A percentile compares a stretch with the other conserved stretches of the same genome.
These are phyloP conservation scores for Pseudogymnoascus sp. DNA, from an alignment of 2,329 filamentous ascomycete genomes.

Conservation along the genomic window DNA sequence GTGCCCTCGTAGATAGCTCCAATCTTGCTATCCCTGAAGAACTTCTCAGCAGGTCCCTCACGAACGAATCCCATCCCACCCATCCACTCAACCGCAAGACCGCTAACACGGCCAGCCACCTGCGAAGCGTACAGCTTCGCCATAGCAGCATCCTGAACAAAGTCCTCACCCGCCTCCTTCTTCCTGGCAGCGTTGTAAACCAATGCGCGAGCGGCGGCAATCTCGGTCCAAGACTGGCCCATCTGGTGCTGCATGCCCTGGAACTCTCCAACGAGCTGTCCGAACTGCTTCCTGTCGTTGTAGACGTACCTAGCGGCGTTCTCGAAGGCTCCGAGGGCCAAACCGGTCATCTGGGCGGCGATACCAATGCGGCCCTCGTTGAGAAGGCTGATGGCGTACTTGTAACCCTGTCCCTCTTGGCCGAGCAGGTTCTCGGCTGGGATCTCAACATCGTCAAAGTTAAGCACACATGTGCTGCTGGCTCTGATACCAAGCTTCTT, in stretches of 20 bases:
- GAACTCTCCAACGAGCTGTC: slow-evolving; percentile 87
- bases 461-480: slow-evolving; percentile 93
- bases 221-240: slow-evolving; percentile 91
- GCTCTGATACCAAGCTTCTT: slow-evolving; percentile 98
- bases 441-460: slow-evolving; percentile 92
- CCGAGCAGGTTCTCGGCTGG: slow-evolving; percentile 85
- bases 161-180: slow-evolving; percentile 96
- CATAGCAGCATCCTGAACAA: slow-evolving; percentile 95
- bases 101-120: slow-evolving; percentile 79
- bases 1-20: slow-evolving; percentile 95
- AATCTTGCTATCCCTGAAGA: slow-evolving; percentile 96
- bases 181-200: slow-evolving; percentile 95
- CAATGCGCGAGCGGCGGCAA: slow-evolving; percentile 80
- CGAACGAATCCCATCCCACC: slow-evolving; percentile 98
- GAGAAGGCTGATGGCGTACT: slow-evolving; percentile 88
- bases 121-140: slow-evolving; percentile 93
- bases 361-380: slow-evolving; percentile 98
- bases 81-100: slow-evolving; percentile 96
- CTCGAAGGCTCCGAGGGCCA: slow-evolving; percentile 90
- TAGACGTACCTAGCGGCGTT: slow-evolving; percentile 92
- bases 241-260: slow-evolving; percentile 99
- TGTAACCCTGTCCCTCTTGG: slow-evolving; percentile 87
- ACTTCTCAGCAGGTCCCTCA: slow-evolving; percentile 96
- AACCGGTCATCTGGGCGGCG: slow-evolving; percentile 95
- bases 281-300: slow-evolving; percentile 98